phyloP scores from a whole-genome alignment of 108 stramenopile species.

The Skeletonema menzelii region DNA sequence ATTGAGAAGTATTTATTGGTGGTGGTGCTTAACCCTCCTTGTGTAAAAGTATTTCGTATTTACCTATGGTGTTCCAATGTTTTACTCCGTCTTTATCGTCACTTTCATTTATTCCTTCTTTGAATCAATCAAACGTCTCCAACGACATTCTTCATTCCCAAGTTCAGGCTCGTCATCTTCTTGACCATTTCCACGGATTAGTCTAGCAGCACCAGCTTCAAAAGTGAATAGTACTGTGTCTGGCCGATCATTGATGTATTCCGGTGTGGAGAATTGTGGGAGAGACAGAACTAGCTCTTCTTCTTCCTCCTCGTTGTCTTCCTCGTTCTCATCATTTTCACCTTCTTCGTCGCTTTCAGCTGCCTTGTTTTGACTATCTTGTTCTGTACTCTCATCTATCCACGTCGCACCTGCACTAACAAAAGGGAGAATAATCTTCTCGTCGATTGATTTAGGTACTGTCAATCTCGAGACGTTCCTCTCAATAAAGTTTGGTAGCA shows the following conservation, averaged over 20 bases:
- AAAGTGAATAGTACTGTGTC: conserved; percentile 18
- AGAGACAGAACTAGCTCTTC: conserved; percentile 34
- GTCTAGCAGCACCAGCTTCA: conserved; percentile 1
- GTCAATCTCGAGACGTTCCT: conserved; percentile 24
- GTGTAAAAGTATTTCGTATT: neutral
- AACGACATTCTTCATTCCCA: neutral
- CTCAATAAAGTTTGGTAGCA: conserved; percentile 27
- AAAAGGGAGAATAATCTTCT: conserved; percentile 58
- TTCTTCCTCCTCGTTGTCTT: conserved; percentile 23
- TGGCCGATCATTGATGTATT: conserved; percentile 12
- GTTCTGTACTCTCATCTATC: conserved; percentile 38
- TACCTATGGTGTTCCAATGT: neutral
- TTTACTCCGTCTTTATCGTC: neutral
- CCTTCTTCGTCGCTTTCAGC: neutral
- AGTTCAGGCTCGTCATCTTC: neutral
- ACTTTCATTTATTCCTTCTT: neutral
- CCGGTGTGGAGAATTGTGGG: conserved; percentile 27
- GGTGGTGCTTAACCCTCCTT: too few relatives aligned
- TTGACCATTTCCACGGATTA: neutral
- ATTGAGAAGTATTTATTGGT: neutral
- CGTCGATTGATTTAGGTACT: conserved; percentile 6
- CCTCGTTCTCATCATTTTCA: conserved; percentile 1
- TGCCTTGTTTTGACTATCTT: neutral
- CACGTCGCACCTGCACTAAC: conserved; percentile 53
- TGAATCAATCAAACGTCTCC: neutral